Evolutionary conservation across 139 green algal species (phyloP), one percentile per base, ranked within the genome.

Genomic region (Coelastrella sp.): DNA sequence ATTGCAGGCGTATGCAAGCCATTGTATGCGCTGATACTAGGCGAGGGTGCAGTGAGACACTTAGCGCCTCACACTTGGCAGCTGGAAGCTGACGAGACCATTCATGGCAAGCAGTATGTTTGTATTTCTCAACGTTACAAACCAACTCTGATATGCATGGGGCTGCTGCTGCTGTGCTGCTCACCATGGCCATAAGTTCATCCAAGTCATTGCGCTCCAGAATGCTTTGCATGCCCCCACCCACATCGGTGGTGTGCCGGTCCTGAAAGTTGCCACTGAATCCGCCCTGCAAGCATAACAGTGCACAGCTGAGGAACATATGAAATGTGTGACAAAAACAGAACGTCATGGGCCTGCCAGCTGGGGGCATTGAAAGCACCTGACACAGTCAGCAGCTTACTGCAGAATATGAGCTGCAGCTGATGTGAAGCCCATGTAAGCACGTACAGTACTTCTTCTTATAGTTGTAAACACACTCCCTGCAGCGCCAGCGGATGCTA

Each of bases 101-200:
- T 4, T 70, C 63, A 70, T 12, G 63, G 11, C 63, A 70, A 20
- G 63, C 12, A 70, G 4, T 70, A 1, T 70, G 63, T 70, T 70
- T 70, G 63, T 22, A 3, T 15, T 6, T 70, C 12, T 14, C 63
- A 17, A 14, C 9, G 63, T 70, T 17, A 70, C 5, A 70, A 70
- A 17, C 63, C 5, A 0, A 70, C 1, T 17, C 12, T 6, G 6
- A 17, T 17, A 17, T 22, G 12, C 3, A 70, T 82, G n/a, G 1
- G 4, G 17, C n/a, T 60, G 76, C 76, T 60, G 76, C 24, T 82
- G 25, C 65, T 65, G 82, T 17, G 10, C 25, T 8, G 19, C 94
- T 5, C 84, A 98, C 97, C 95, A 99, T 98, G 35, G 90, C 94
- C 94, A 99, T 97, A 22, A 99, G 92, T 91, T 99, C 97, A 6